Base-by-base conservation (phyloP, 495 filamentous ascomycete genomes). In the Hypoxylon fragiforme region DNA sequence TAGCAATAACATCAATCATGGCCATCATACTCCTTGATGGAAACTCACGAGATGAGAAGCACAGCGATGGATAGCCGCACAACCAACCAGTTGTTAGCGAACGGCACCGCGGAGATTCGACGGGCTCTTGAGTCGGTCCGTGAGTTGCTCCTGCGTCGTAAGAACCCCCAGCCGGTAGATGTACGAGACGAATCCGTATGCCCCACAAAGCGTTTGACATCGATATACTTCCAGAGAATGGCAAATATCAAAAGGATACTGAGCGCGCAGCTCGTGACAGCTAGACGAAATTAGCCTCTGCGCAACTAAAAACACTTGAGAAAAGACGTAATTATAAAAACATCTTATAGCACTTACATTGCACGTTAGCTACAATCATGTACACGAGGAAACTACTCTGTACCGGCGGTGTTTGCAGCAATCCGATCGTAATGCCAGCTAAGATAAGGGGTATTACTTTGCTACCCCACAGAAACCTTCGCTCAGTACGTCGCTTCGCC, bases 311-410 rank as follows among this genome's bases (percentile, higher is more conserved):
- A n/a, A n/a, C n/a, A n/a, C 24, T 28, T 28, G 24, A 9, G 9
- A 28, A 28, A 9, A 28, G 9, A 4, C 4, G 4, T 28, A 9
- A 28, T 4, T 28, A 4, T 28, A 9, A 28, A 9, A n/a, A n/a
- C n/a, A n/a, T n/a, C n/a, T n/a, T n/a, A n/a, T n/a, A n/a, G n/a
- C n/a, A n/a, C 58, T 53, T 24, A 62, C 58, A 57, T 62, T 62
- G 59, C 3, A 42, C 15, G 20, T 62, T 62, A 0, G 59, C 59
- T 35, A 62, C 32, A 20, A 60, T 31, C 57, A 60, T 54, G 31
- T 60, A 60, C 5, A 30, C 39, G 24, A 30, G 2, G 26, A 46
- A 60, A 31, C 46, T 60, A 11, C 50, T 48, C 41, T 60, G 57
- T 2, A 60, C 39, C 4, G 36, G 21, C 12, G 7, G 26, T 7